Percentiles rank a stretch among this genome's conserved stretches.
Conservation (phyloP, 2,329 filamentous ascomycete genomes). For the Colletotrichum caudatum region DNA sequence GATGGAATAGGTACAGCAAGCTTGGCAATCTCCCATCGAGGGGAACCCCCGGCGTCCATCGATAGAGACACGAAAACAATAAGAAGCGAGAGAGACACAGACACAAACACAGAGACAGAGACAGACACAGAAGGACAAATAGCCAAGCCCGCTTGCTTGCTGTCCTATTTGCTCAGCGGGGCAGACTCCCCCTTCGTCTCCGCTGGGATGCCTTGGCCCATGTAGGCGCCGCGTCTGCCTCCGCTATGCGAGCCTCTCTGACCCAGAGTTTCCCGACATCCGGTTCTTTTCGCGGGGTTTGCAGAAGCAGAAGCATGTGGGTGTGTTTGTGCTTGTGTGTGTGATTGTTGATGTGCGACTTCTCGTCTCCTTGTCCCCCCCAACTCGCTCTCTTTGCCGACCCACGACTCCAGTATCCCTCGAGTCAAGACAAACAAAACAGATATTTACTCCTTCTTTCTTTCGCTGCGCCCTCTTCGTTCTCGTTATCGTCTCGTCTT, state of each 20-base stretch:
- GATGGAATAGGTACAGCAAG: neutral
- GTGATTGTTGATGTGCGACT: neutral
- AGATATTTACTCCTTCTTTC: neutral
- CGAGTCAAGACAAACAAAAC: neutral
- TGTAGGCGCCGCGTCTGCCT: constrained; percentile 6
- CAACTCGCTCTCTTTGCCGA: neutral
- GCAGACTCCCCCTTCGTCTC: neutral
- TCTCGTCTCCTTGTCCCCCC: neutral
- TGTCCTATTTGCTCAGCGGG: neutral
- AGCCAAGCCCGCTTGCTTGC: neutral
- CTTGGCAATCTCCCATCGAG: neutral
- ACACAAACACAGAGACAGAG: no score
- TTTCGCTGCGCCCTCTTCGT: constrained; percentile 18
- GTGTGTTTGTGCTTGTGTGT: neutral
- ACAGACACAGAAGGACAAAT: neutral
- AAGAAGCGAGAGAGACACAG: neutral
- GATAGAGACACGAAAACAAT: neutral
- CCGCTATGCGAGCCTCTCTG: constrained; percentile 1
- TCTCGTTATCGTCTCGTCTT: constrained; percentile 11
- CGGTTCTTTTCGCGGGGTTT: neutral
- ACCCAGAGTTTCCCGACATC: neutral
- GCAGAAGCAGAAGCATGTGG: neutral
- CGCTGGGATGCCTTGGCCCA: neutral
- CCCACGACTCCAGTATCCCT: neutral
- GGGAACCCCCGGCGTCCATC: neutral